phyloP scores from a whole-genome alignment of 192 early-diverging fungal genomes.

The Coemansia sp. region DNA sequence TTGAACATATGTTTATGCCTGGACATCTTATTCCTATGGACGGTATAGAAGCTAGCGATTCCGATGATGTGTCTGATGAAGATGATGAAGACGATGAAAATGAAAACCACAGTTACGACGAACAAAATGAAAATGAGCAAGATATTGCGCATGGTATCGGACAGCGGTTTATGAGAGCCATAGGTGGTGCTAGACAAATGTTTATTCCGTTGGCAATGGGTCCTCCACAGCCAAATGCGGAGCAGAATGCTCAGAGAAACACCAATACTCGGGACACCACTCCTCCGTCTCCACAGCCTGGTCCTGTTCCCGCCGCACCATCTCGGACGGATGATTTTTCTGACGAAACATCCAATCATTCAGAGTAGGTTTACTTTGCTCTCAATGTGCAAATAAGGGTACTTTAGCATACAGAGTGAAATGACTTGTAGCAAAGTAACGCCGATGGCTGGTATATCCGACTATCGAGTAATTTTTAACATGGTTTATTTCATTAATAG shows the following conservation, averaged over 20 bases:
- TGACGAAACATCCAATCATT: conserved; percentile 1
- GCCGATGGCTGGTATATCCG: no score
- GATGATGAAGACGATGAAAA: neutral
- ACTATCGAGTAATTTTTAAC: no score
- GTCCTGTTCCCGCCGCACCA: neutral
- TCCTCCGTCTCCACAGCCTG: neutral
- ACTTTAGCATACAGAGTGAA: no score
- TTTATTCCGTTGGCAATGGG: neutral
- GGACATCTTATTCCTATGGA: neutral
- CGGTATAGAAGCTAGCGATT: no score
- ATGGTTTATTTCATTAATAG: no score
- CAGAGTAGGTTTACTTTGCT: no score
- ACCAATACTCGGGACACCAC: no score
- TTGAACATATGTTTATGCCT: neutral
- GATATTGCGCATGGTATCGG: neutral
- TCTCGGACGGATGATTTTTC: no score
- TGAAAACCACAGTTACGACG: conserved; percentile 4
- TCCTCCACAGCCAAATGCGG: neutral
- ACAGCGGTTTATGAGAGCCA: neutral
- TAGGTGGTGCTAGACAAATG: conserved; percentile 5
- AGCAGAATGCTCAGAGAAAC: no score
- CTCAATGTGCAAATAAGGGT: no score
- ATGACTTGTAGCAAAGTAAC: no score
- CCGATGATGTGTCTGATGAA: neutral
- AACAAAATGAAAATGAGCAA: neutral